These are phyloP conservation scores for Vitis vinifera DNA, from an alignment of 164 flowering plant species.

Conservation along the genomic window DNA sequence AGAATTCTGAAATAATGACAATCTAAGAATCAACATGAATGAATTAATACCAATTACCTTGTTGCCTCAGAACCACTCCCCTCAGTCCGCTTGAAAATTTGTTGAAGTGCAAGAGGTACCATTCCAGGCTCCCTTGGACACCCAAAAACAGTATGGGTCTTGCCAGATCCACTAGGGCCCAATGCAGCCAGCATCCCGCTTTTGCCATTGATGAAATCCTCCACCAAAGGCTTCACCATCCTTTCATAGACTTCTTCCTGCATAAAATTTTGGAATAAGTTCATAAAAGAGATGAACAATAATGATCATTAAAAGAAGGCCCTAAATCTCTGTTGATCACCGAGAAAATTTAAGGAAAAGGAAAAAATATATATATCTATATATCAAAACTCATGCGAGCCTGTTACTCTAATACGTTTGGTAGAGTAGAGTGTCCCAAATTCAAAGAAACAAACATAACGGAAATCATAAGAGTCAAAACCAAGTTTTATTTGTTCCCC, in stretches of 20 bases:
- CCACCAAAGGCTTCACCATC: conserved; percentile 72
- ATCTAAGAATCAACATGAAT: too few species aligned
- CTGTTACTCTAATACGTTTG: too few species aligned
- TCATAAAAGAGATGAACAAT: not conserved
- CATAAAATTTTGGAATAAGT: not conserved
- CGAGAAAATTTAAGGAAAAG: too few species aligned
- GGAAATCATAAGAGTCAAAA: too few species aligned
- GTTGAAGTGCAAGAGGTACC: conserved; percentile 62
- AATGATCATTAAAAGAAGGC: not conserved
- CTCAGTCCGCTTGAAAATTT: conserved; percentile 34
- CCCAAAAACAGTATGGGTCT: conserved; percentile 91
- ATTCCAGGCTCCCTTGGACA: conserved; percentile 70
- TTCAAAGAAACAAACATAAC: too few species aligned
- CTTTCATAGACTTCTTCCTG: conserved; percentile 63
- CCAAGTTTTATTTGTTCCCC: too few species aligned
- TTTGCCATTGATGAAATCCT: conserved; percentile 73
- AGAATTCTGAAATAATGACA: too few species aligned
- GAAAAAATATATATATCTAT: too few species aligned
- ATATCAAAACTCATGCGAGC: too few species aligned
- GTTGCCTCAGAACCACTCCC: conserved; percentile 12
- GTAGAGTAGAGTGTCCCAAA: too few species aligned
- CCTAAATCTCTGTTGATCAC: too few species aligned
- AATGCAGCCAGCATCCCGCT: conserved; percentile 81
- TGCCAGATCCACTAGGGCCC: conserved; percentile 95
- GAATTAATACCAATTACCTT: conserved; percentile 31